phyloP scores from a whole-genome alignment of 129 eudicot genomes.

The Helianthus annuus region DNA sequence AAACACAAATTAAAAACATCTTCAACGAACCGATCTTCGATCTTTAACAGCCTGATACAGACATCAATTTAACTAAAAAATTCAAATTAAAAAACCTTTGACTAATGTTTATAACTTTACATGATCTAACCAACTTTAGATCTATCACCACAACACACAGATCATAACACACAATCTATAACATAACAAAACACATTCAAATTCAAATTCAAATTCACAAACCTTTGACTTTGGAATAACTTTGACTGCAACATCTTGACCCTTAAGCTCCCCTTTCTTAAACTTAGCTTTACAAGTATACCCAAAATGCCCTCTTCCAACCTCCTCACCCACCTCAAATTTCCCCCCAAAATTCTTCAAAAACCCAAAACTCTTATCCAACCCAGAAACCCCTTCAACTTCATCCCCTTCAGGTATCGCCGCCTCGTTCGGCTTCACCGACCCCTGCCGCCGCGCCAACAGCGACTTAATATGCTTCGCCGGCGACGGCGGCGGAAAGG shows the following conservation, averaged over 20 bases:
- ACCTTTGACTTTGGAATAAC: constrained; percentile 93
- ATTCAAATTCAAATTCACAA: neutral
- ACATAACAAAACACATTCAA: neutral
- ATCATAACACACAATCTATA: constrained; percentile 8
- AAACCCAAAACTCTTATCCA: constrained; percentile 88
- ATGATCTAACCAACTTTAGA: constrained; percentile 35
- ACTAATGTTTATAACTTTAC: neutral
- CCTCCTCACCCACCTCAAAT: constrained; percentile 84
- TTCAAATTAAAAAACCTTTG: neutral
- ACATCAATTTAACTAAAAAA: neutral
- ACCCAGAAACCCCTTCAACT: constrained; percentile 39
- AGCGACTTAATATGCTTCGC: constrained; percentile 83
- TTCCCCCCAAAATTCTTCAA: constrained; percentile 63
- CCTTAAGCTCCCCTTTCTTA: constrained; percentile 84
- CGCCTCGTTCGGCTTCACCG: constrained; percentile 73
- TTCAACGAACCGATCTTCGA: too few species aligned
- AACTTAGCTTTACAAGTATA: constrained; percentile 72
- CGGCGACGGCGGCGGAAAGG: constrained; percentile 92
- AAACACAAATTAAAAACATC: constrained; percentile 7
- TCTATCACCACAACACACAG: constrained; percentile 40
- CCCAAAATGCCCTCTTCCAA: constrained; percentile 97
- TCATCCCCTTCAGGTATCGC: constrained; percentile 60
- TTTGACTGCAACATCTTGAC: constrained; percentile 88
- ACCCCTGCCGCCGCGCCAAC: constrained; percentile 69
- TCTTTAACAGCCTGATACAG: neutral